Evolutionary conservation across 148 eudicot species (phyloP).

Genomic region (Heliosperma pusillum): DNA sequence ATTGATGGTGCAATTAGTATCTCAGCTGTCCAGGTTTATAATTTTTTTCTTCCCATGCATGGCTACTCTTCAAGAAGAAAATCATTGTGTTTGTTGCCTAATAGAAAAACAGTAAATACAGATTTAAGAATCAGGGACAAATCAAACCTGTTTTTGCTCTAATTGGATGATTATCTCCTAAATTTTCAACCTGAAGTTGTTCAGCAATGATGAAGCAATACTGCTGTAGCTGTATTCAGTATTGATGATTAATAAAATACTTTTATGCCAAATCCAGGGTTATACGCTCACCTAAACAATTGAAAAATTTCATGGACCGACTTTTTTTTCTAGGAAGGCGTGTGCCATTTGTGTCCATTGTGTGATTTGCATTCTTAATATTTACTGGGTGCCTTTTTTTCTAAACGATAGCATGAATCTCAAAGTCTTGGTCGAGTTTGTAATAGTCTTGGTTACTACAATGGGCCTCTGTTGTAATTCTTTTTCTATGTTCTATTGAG

Average conservation of each 20-base stretch:
- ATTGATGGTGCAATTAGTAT: slow-evolving; percentile 95
- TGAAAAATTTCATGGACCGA: not conserved
- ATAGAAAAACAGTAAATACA: not conserved
- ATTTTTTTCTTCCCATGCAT: slow-evolving; percentile 6
- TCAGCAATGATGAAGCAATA: no score
- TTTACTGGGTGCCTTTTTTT: not conserved
- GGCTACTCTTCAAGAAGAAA: not conserved
- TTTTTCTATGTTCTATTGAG: slow-evolving; percentile 21
- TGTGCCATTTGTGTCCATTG: not conserved
- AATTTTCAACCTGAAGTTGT: not conserved
- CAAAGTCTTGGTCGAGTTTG: not conserved
- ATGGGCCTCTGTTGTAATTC: slow-evolving; percentile 1
- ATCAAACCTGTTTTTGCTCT: not conserved
- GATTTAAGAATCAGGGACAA: not conserved
- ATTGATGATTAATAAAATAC: not conserved
- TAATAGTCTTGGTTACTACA: not conserved
- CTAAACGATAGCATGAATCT: not conserved
- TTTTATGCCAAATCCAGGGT: not conserved
- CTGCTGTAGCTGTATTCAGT: not conserved
- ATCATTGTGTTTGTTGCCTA: not conserved
- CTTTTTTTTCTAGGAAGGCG: not conserved
- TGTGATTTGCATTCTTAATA: not conserved
- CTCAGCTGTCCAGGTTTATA: slow-evolving; percentile 88
- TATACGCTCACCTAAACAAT: not conserved
- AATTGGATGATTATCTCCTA: not conserved